Evolutionary conservation across 1,284 basidiomycete species (phyloP).

Genomic region (Ustilago nuda): DNA sequence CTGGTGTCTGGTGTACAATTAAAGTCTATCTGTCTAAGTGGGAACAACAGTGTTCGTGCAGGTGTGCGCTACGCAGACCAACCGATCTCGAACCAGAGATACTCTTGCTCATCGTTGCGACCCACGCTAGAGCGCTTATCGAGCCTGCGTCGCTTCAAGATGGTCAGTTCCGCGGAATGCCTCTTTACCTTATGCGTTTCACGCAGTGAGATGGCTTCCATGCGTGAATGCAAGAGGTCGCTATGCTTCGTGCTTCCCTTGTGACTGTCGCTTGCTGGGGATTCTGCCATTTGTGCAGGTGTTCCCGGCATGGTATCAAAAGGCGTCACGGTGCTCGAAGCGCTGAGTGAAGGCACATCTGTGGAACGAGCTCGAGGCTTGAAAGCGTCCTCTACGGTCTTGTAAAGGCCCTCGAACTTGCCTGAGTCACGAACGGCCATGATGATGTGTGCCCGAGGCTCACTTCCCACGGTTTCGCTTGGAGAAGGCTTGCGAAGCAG

Average conservation of each 20-base stretch:
- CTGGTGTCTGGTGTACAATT: not conserved
- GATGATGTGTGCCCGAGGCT: conserved; percentile 41
- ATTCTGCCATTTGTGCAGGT: conserved; percentile 14
- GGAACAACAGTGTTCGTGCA: not conserved
- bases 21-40: conserved; percentile 6
- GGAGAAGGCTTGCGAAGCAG: conserved; percentile 26
- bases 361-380: conserved; percentile 4
- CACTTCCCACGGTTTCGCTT: not conserved
- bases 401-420: conserved; percentile 43
- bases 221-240: conserved; percentile 32
- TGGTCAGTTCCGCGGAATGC: conserved; percentile 15
- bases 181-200: not conserved
- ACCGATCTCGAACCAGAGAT: conserved; percentile 51
- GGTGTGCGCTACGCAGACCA: conserved; percentile 13
- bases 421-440: conserved; percentile 45
- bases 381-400: conserved; percentile 46
- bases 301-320: conserved; percentile 41
- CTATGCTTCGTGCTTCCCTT: conserved; percentile 22
- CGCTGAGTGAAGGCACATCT: conserved; percentile 26
- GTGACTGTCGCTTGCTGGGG: not conserved
- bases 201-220: conserved; percentile 16
- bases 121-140: conserved; percentile 38
- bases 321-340: conserved; percentile 25
- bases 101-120: conserved; percentile 48
- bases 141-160: conserved; percentile 31